phyloP scores from a whole-genome alignment of 2,329 filamentous ascomycete genomes.

The Colletotrichum sp. region DNA sequence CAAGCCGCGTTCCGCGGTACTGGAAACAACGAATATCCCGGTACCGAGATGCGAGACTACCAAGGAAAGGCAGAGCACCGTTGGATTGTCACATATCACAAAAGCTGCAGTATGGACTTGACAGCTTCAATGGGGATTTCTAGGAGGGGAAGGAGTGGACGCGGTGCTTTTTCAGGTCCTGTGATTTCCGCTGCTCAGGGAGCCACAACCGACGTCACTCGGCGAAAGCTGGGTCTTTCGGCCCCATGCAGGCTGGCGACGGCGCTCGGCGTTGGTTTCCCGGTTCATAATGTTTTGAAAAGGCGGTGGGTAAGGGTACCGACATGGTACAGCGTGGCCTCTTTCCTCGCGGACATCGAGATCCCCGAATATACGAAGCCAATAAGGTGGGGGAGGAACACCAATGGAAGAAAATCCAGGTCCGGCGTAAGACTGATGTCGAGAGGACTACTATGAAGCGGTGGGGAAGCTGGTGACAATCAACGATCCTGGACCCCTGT shows the following conservation, averaged over 20 bases:
- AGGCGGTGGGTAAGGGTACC: background rate
- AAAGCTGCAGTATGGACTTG: background rate
- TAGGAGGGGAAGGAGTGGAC: background rate
- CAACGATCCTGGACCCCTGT: slow-evolving; percentile 4
- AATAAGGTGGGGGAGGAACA: background rate
- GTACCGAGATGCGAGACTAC: background rate
- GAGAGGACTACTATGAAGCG: background rate
- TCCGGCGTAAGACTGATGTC: background rate
- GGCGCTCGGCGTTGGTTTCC: background rate
- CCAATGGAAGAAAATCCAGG: background rate
- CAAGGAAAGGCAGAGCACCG: background rate
- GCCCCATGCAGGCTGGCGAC: background rate
- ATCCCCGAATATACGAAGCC: background rate
- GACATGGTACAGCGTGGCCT: background rate
- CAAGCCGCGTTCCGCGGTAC: slow-evolving; percentile 16
- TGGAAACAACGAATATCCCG: background rate
- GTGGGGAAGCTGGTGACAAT: slow-evolving; percentile 2
- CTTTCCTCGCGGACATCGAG: background rate
- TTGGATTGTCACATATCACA: slow-evolving; percentile 10
- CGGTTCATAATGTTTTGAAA: background rate
- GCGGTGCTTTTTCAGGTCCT: background rate
- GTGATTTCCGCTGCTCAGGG: background rate
- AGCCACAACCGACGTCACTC: slow-evolving; percentile 11
- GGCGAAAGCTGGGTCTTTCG: background rate
- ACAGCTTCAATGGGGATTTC: background rate